A percentile compares a stretch with the other conserved stretches of the same genome.
Evolutionary conservation across 2,329 filamentous ascomycete species (phyloP).

Genomic region (Arthroderma sp.): DNA sequence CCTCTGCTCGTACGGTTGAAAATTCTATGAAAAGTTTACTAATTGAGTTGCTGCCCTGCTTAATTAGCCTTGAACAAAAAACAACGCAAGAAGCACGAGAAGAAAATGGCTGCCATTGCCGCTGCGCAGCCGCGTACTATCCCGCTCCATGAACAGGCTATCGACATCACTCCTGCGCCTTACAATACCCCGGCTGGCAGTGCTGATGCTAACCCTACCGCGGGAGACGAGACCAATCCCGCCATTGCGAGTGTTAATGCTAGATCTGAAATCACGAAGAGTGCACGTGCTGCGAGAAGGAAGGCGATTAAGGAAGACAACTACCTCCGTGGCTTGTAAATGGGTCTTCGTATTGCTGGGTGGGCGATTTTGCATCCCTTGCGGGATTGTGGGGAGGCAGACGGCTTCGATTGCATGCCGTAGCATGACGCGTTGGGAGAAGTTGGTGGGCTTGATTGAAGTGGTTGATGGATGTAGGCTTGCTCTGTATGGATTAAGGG

Average conservation of each 20-base stretch:
- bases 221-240: constrained; percentile 14
- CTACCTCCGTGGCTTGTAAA: constrained; percentile 36
- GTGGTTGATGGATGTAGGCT: too few species aligned
- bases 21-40: background rate
- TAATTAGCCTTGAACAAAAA: constrained; percentile 34
- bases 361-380: too few species aligned
- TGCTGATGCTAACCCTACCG: constrained; percentile 7
- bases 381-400: too few species aligned
- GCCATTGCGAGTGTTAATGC: constrained; percentile 26
- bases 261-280: constrained; percentile 30
- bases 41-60: constrained; percentile 9
- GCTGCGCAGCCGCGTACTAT: constrained; percentile 26
- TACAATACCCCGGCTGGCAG: constrained; percentile 15
- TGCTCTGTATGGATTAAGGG: too few species aligned
- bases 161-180: constrained; percentile 30
- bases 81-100: constrained; percentile 33
- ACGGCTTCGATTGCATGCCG: too few species aligned
- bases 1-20: background rate
- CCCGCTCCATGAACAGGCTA: constrained; percentile 33
- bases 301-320: constrained; percentile 35
- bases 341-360: background rate
- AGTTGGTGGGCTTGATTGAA: too few species aligned
- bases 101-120: constrained; percentile 32
- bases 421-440: too few species aligned
- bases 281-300: constrained; percentile 31